Conservation (phyloP, 805 yeast genomes). For the Saccharomycopsis selenospora region DNA sequence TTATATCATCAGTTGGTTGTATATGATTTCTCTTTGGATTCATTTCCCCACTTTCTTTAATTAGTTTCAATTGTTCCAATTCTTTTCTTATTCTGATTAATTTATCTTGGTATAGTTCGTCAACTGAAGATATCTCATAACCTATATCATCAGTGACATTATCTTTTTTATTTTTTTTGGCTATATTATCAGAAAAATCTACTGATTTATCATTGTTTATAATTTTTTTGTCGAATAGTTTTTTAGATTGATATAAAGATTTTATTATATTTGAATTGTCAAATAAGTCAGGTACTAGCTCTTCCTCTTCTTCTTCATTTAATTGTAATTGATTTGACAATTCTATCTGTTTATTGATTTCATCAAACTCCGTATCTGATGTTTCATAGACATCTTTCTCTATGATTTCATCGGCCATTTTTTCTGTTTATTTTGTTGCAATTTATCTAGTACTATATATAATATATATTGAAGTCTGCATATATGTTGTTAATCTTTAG, state of each 20-base stretch:
- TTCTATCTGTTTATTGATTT: background rate
- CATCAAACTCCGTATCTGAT: constrained; percentile 12
- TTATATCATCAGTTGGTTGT: constrained; percentile 19
- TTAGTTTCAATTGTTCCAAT: constrained; percentile 14
- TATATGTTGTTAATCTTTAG: no score
- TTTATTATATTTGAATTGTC: constrained; percentile 9
- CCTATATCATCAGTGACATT: background rate
- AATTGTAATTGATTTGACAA: background rate
- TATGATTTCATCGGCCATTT: background rate
- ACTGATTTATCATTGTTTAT: background rate
- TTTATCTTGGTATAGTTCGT: constrained; percentile 18
- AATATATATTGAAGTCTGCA: no score
- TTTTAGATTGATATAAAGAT: constrained; percentile 5
- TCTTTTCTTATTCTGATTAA: constrained; percentile 17
- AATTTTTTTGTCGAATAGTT: constrained; percentile 7
- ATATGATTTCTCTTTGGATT: constrained; percentile 11
- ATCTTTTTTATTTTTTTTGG: background rate
- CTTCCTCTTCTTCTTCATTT: constrained; percentile 1
- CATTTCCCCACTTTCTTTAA: constrained; percentile 7
- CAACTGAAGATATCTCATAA: constrained; percentile 13
- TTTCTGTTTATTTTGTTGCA: no score
- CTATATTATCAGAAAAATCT: constrained; percentile 20
- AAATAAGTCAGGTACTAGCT: constrained; percentile 1
- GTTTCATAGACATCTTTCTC: constrained; percentile 19
- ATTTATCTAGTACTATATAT: no score